Percentiles rank a stretch among this genome's conserved stretches.
Evolutionary conservation across 2,329 filamentous ascomycete species (phyloP).

Genomic region (Ceratocystis smalleyi): DNA sequence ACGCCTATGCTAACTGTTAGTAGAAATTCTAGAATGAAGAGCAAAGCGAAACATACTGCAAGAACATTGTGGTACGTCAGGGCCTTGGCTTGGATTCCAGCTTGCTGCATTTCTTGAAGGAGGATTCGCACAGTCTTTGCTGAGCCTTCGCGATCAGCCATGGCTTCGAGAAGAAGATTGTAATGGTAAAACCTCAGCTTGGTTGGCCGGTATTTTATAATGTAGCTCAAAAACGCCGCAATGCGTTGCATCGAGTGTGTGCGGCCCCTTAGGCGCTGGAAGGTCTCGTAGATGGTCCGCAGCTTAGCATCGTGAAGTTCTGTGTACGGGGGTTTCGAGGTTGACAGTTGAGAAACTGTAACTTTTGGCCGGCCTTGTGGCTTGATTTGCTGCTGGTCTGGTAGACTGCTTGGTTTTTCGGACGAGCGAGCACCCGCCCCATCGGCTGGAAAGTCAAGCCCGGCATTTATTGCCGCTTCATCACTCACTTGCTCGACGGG

Average conservation of each 20-base stretch:
- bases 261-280: constrained; percentile 28
- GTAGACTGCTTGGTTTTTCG: not conserved
- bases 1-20: constrained; percentile 30
- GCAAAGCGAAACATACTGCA: constrained; percentile 31
- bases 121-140: constrained; percentile 45
- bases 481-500: not conserved
- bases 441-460: too few species aligned
- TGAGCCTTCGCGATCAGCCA: constrained; percentile 52
- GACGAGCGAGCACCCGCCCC: not conserved
- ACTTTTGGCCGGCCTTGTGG: not conserved
- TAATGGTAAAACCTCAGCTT: constrained; percentile 47
- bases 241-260: constrained; percentile 17
- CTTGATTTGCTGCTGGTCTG: not conserved
- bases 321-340: constrained; percentile 13
- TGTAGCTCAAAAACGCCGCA: constrained; percentile 35
- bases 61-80: constrained; percentile 57
- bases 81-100: constrained; percentile 46
- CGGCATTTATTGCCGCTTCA: not conserved
- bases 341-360: constrained; percentile 13
- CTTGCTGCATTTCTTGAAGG: constrained; percentile 55
- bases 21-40: not conserved
- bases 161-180: constrained; percentile 57
- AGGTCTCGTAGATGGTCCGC: constrained; percentile 32
- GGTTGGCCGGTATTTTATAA: constrained; percentile 42
- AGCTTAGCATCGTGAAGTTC: constrained; percentile 23